Base-by-base conservation (phyloP, 2,329 filamentous ascomycete genomes). In the Diplodia seriata region DNA sequence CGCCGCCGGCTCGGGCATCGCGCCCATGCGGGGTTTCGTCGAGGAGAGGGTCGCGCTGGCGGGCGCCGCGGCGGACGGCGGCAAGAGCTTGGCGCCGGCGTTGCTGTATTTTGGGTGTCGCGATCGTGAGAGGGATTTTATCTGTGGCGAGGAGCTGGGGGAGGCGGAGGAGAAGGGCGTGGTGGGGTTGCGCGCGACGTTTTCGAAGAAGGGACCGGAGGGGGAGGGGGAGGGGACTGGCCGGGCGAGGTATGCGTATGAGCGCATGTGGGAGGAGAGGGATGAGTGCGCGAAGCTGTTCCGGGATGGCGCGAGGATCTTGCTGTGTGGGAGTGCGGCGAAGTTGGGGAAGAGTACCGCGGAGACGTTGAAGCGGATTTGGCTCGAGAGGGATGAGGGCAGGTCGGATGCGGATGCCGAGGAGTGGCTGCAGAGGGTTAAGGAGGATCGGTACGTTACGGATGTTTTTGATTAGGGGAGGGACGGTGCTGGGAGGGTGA, bases 31-130 rank as follows among this genome's bases (percentile, higher is more conserved):
- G 6, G 76, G 72, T 7, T 78, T 78, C 68, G 70, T 77, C 40
- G 73, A 77, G 63, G 76, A 78, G 59, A 75, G 76, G 7, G 77
- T 62, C 2, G 59, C 31, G 18, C 29, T 23, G 15, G 40, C 11
- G 2, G 59, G 50, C 2, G 72, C 69, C 2, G 72, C 69, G 1
- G 66, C 18, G n/a, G n/a, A n/a, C n/a, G n/a, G n/a, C n/a, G n/a
- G n/a, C n/a, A n/a, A n/a, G n/a, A n/a, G n/a, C n/a, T n/a, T n/a
- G 0, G 87, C 85, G 0, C 85, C 85, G 0, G 86, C 87, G 0
- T 67, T 90, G 23, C 79, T 91, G 0, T 90, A 89, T 78, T 83
- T 86, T 69, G 89, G 89, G 2, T 90, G 87, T 73, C 84, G 86
- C 3, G 75, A 81, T 31, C 82, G 83, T 1, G 81, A 80, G 0